Evolutionary conservation across 1,139 yeast species (phyloP), one percentile per base, ranked within the genome.

Genomic region (Yamadazyma blattariae): DNA sequence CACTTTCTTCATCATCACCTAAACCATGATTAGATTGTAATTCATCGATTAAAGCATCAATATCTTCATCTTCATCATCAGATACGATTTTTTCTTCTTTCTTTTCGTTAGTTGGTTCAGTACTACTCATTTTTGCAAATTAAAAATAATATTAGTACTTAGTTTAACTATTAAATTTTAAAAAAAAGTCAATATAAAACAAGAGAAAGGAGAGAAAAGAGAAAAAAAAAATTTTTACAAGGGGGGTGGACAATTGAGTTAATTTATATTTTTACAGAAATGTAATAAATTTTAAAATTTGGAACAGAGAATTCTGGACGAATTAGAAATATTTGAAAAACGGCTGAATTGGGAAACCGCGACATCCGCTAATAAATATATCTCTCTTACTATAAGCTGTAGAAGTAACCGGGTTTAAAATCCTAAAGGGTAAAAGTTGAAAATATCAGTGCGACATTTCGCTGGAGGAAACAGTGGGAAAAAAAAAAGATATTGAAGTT

Each of bases 11-110:
- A 6, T 57, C 74, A 5, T 51, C 67, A 15, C 48, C 65, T 23
- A 41, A 56, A 29, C 40, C 60, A 45, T 74, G 78, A 64, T 87
- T 77, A 50, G 96, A 88, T 71, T 89, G 96, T 58, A 89, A 77
- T 55, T 89, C 96, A 50, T 79, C 75, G 55, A 89, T 85, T 65
- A 89, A 80, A 64, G 86, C 92, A 61, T 87, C 96, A 57, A 88
- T 87, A 60, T 85, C 95, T 48, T 82, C 92, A 43, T 83, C 90
- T 56, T 79, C 87, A 45, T 79, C 87, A 40, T 74, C 83, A 38
- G 76, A 76, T 47, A 66, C 77, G 48, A 61, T 67, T 54, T 67
- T 65, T 47, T 54, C 67, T 50, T 66, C 67, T n/a, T n/a, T n/a
- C 57, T 69, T 69, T 54, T 69, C 76, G 52, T 57, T 60, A 45